phyloP scores from a whole-genome alignment of 164 flowering plant species.

The Stephania yunnanensis region DNA sequence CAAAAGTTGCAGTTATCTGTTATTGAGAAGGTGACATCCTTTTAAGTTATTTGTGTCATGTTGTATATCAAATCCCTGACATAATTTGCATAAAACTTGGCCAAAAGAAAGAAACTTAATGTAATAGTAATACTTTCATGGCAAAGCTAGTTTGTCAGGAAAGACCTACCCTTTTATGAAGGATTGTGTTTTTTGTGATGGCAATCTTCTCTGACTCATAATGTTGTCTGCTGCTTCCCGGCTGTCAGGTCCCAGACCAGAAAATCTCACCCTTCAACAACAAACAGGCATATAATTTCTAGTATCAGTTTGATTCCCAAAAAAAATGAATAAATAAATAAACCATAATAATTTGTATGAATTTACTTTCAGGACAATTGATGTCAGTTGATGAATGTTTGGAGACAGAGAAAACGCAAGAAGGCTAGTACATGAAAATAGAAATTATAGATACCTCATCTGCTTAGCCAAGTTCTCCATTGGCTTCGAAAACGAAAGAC shows the following conservation, averaged over 20 bases:
- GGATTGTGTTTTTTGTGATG: slow-evolving; percentile 19
- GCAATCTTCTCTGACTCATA: slow-evolving; percentile 9
- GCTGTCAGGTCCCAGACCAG: slow-evolving; percentile 19
- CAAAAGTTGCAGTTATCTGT: neutral
- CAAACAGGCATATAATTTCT: neutral
- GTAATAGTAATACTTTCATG: neutral
- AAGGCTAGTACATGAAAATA: neutral
- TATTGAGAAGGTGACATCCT: neutral
- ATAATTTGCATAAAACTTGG: neutral
- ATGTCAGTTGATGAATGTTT: neutral
- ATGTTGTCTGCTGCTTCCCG: slow-evolving; percentile 9
- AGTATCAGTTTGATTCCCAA: neutral
- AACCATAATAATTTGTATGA: neutral
- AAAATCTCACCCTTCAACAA: slow-evolving; percentile 31
- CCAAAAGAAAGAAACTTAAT: neutral
- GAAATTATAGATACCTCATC: slow-evolving; percentile 26
- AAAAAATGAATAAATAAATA: neutral
- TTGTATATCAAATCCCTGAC: neutral
- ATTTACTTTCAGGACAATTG: no score
- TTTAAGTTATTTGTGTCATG: neutral
- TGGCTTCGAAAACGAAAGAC: neutral
- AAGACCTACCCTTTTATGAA: slow-evolving; percentile 22
- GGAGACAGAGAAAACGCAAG: no score
- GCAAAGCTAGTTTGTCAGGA: neutral
- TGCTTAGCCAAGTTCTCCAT: slow-evolving; percentile 30